phyloP scores from a whole-genome alignment of 768 basidiomycete species.

The Chalciporus sphaerocephalus region DNA sequence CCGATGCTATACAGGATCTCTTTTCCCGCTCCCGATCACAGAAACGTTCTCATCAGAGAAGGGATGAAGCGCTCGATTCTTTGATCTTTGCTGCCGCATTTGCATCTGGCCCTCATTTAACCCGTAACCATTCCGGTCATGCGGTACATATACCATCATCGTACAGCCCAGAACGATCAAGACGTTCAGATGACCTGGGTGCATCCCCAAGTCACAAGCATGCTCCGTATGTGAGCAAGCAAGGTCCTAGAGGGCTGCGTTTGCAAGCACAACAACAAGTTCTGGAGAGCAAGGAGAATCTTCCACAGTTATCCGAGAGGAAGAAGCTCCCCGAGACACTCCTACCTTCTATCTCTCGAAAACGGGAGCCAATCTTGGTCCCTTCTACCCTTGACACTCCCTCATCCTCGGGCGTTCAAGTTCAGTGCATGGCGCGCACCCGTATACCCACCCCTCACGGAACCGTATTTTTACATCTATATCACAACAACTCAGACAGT shows the following conservation, averaged over 20 bases:
- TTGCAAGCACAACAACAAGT: slow-evolving; percentile 31
- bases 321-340: slow-evolving; percentile 39
- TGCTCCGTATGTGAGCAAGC: slow-evolving; percentile 64
- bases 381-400: slow-evolving; percentile 14
- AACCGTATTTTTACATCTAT: slow-evolving; percentile 87
- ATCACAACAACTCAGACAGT: slow-evolving; percentile 86
- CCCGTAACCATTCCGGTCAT: slow-evolving; percentile 83
- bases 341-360: slow-evolving; percentile 31
- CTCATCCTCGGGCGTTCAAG: slow-evolving; percentile 39
- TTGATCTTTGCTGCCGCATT: slow-evolving; percentile 73
- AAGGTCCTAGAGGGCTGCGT: slow-evolving; percentile 68
- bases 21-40: slow-evolving; percentile 51
- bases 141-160: slow-evolving; percentile 58
- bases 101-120: slow-evolving; percentile 71
- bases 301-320: slow-evolving; percentile 36
- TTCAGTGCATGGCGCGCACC: slow-evolving; percentile 94
- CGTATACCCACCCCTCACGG: slow-evolving; percentile 97
- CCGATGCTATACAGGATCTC: slow-evolving; percentile 63
- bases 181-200: slow-evolving; percentile 42
- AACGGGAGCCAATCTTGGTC: slow-evolving; percentile 36
- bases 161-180: slow-evolving; percentile 43
- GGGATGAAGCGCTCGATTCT: slow-evolving; percentile 75
- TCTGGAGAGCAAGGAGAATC: slow-evolving; percentile 38
- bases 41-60: slow-evolving; percentile 41
- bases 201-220: slow-evolving; percentile 41